Base-by-base conservation (phyloP, 441 rosid species). In the Erodium trifolium region DNA sequence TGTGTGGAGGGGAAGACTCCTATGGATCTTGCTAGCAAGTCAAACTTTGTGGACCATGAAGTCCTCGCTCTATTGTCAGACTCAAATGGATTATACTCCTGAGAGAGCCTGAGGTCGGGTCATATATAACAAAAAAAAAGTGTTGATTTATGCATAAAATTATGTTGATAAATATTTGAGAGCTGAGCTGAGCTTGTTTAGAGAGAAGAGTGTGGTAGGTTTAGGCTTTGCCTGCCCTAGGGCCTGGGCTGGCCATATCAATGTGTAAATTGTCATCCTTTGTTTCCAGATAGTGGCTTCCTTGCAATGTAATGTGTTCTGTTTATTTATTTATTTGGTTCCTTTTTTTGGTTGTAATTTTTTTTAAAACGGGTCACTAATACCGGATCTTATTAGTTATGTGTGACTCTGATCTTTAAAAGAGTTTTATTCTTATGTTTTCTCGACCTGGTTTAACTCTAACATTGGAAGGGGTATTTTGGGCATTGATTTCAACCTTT, bases 1-100 rank as follows among this genome's bases (percentile, higher is more conserved):
- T 89, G 90, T 65, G 75, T 65, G 13, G 83, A 79, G 8, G 87
- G 86, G 67, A 84, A 82, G 63, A 83, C 80, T 31, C 86, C 94
- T 4, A 71, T 82, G 23, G 82, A 83, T 63, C 81, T 90, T 65
- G 82, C 80, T 64, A 73, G 81, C 17, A 80, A 84, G 76, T 79
- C 86, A 8, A 83, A 77, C 67, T 73, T 85, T n/a, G 79, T 77
- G 9, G 91, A 88, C 73, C 75, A 65, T 31, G 98, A 86, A 71
- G 83, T 88, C 31, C 77, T 78, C 75, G 73, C 84, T 70, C 77
- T 85, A 63, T 79, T 94, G 72, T 67, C 85, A 27, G 81, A 82
- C 71, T 41, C 77, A 71, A 81, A 75, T 68, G 77, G 87, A 74
- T 83, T 3, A 12, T 64, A 31, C n/a, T 64, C 67, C 14, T 63